Evolutionary conservation across 148 eudicot genomes (phyloP).

Genomic region (Vaccinium myrtillus): DNA sequence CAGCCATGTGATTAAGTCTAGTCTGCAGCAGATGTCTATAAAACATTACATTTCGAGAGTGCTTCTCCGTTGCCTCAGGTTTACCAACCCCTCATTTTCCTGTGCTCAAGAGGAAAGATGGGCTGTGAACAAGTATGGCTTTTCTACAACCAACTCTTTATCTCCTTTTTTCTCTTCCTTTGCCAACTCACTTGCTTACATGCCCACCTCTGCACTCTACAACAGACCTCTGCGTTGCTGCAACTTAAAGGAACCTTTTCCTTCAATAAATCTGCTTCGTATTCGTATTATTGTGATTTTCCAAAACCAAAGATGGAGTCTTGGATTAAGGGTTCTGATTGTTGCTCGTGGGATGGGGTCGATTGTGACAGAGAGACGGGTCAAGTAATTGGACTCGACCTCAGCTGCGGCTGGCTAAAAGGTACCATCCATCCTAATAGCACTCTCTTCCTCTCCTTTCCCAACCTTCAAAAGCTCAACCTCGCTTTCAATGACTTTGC

Average conservation of each 20-base stretch:
- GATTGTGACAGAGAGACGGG: background rate
- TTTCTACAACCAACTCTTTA: background rate
- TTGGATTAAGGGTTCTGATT: slow-evolving; percentile 8
- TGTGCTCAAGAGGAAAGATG: background rate
- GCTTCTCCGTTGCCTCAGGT: too few relatives aligned
- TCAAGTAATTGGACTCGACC: slow-evolving; percentile 4
- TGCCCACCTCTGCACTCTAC: background rate
- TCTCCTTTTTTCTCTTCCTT: background rate
- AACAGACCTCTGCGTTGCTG: background rate
- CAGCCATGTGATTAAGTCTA: too few relatives aligned
- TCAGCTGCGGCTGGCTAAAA: background rate
- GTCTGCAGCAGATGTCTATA: too few relatives aligned
- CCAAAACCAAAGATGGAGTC: background rate
- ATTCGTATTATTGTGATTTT: background rate
- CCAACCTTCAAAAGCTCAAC: background rate
- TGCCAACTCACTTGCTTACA: background rate
- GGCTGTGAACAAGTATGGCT: background rate
- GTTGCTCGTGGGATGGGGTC: slow-evolving; percentile 22
- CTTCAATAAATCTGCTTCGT: background rate
- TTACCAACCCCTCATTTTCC: too few relatives aligned
- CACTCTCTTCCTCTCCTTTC: background rate
- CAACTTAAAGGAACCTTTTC: background rate
- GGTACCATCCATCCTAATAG: background rate
- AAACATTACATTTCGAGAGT: too few relatives aligned
- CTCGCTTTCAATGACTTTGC: background rate